phyloP scores from a whole-genome alignment of 139 green algal species.

The Mesotaenium endlicherianum region DNA sequence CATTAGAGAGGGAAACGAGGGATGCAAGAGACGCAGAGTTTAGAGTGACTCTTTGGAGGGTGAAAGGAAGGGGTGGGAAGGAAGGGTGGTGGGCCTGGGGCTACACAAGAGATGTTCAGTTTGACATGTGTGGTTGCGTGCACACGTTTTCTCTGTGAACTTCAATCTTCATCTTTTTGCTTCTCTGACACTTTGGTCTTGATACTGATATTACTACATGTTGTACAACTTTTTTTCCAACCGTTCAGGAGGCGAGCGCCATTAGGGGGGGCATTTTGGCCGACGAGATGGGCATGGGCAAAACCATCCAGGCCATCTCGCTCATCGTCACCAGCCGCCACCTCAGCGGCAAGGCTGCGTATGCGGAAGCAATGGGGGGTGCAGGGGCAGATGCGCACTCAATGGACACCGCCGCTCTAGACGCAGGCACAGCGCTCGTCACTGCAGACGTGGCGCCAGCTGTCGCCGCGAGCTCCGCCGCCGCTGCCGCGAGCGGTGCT shows the following conservation, averaged over 20 bases:
- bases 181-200: too few relatives aligned
- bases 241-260: conserved; percentile 2
- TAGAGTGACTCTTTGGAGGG: too few relatives aligned
- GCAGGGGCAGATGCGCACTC: neutral
- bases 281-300: conserved; percentile 91
- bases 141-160: too few relatives aligned
- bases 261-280: conserved; percentile 80
- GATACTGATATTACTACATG: too few relatives aligned
- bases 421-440: neutral
- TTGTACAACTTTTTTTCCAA: too few relatives aligned
- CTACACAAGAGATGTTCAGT: too few relatives aligned
- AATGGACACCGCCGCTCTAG: neutral
- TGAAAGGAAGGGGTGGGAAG: too few relatives aligned
- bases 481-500: neutral
- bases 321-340: conserved; percentile 72
- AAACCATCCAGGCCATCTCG: conserved; percentile 75
- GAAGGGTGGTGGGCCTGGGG: too few relatives aligned
- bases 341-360: neutral
- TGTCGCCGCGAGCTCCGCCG: neutral
- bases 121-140: too few relatives aligned
- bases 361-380: neutral
- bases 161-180: too few relatives aligned
- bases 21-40: too few relatives aligned
- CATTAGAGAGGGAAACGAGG: too few relatives aligned
- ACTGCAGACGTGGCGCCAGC: neutral